Conservation (phyloP, 345 rosid species). For the Eucalyptus cladocalyx region DNA sequence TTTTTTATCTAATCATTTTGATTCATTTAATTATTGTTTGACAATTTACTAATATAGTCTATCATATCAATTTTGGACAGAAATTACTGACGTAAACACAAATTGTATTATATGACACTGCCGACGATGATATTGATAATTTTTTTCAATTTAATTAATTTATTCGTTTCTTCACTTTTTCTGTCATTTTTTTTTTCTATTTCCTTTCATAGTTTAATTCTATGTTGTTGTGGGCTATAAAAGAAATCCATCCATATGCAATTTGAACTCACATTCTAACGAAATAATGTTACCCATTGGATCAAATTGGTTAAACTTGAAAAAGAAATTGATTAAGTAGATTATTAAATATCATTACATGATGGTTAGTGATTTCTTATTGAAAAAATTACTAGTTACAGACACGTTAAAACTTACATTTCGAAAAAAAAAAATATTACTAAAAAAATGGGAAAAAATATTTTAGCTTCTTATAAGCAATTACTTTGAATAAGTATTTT, state of each 20-base stretch:
- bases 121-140: rapidly evolving
- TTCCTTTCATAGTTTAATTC: neutral
- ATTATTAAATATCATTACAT: neutral
- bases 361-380: neutral
- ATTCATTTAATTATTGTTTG: too few species aligned
- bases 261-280: neutral
- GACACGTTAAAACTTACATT: neutral
- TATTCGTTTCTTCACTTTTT: too few species aligned
- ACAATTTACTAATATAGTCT: too few species aligned
- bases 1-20: too few species aligned
- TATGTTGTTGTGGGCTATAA: neutral
- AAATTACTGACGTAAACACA: too few species aligned
- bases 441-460: neutral
- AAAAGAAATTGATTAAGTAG: neutral
- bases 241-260: neutral
- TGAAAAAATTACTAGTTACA: neutral
- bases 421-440: neutral
- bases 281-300: neutral
- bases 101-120: rapidly evolving
- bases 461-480: neutral
- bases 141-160: too few species aligned
- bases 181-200: too few species aligned
- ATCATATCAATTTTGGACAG: neutral
- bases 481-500: neutral
- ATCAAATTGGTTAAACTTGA: neutral